A percentile compares a stretch with the other conserved stretches of the same genome.
Conservation (phyloP, 1,139 yeast genomes). For the Geotrichum cucujoidarum region DNA sequence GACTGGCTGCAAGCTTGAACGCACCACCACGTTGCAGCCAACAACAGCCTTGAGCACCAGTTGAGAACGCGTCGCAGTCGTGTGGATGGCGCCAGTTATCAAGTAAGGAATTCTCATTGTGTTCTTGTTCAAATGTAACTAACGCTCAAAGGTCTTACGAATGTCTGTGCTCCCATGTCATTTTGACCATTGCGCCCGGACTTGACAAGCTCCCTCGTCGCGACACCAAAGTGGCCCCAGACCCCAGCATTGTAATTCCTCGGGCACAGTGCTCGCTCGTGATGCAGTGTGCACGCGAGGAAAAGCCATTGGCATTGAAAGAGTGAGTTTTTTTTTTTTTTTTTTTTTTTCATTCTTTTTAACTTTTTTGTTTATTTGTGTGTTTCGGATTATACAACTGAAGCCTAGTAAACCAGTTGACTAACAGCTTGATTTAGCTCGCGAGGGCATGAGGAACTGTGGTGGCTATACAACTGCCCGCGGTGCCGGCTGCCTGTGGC, state of each 20-base stretch:
- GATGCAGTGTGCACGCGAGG: conserved; percentile 13
- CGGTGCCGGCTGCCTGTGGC: conserved; percentile 18
- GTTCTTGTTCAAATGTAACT: background rate
- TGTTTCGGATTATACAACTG: too few relatives aligned
- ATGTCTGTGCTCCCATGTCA: conserved; percentile 16
- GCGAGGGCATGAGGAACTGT: conserved; percentile 9
- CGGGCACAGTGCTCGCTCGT: conserved; percentile 11
- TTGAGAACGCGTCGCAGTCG: too few relatives aligned
- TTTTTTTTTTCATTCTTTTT: background rate
- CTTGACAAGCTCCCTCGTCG: conserved; percentile 12
- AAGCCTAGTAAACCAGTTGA: too few relatives aligned
- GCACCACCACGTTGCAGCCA: too few relatives aligned
- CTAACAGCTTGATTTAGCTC: too few relatives aligned
- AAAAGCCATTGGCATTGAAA: conserved; percentile 6
- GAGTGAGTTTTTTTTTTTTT: conserved; percentile 5
- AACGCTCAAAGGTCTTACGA: conserved; percentile 16
- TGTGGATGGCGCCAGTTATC: too few relatives aligned
- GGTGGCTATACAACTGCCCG: conserved; percentile 18
- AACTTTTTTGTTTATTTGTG: too few relatives aligned
- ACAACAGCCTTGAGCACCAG: too few relatives aligned
- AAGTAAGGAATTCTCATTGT: background rate
- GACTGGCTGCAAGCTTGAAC: too few relatives aligned
- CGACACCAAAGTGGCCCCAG: background rate
- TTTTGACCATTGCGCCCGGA: conserved; percentile 13
- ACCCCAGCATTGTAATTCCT: conserved; percentile 12